A percentile compares a stretch with the other conserved stretches of the same genome.
Conservation (phyloP, 1,139 yeast genomes). For the Scheffersomyces cryptocercus region DNA sequence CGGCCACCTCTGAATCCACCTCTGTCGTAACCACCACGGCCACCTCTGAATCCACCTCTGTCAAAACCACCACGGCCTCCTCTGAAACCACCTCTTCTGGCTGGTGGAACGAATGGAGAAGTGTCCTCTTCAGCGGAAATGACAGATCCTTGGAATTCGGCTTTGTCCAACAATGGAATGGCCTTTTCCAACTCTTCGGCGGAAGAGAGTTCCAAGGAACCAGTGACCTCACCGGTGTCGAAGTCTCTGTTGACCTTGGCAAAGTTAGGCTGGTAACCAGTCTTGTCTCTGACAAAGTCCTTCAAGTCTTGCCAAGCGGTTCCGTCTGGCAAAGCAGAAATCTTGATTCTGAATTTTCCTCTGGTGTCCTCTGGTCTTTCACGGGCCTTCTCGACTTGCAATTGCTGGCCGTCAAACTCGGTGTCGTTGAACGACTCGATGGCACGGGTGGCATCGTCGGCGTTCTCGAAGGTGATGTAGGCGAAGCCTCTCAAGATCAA, state of each 20-base stretch:
- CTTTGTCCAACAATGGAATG: constrained; percentile 65
- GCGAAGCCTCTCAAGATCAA: constrained; percentile 77
- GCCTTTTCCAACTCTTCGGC: constrained; percentile 76
- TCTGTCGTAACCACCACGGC: constrained; percentile 16
- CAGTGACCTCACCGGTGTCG: constrained; percentile 62
- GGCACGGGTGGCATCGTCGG: constrained; percentile 68
- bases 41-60: constrained; percentile 13
- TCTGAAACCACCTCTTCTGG: constrained; percentile 55
- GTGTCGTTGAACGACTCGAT: constrained; percentile 60
- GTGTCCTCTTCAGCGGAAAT: constrained; percentile 78
- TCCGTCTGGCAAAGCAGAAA: constrained; percentile 69
- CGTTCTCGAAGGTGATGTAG: constrained; percentile 66
- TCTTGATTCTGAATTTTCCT: constrained; percentile 72
- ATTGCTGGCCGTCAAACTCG: constrained; percentile 61
- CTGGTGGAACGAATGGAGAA: constrained; percentile 68
- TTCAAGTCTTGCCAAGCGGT: constrained; percentile 86
- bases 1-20: constrained; percentile 20
- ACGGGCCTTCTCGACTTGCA: constrained; percentile 70
- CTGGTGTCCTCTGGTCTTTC: constrained; percentile 59
- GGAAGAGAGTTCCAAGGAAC: constrained; percentile 76
- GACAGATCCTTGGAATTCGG: constrained; percentile 67
- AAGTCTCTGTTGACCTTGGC: constrained; percentile 69
- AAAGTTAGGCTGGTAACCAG: constrained; percentile 65
- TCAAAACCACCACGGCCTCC: constrained; percentile 43
- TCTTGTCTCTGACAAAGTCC: constrained; percentile 74